Evolutionary conservation across 2,329 filamentous ascomycete species (phyloP).

Genomic region (Stagonosporopsis vannaccii): DNA sequence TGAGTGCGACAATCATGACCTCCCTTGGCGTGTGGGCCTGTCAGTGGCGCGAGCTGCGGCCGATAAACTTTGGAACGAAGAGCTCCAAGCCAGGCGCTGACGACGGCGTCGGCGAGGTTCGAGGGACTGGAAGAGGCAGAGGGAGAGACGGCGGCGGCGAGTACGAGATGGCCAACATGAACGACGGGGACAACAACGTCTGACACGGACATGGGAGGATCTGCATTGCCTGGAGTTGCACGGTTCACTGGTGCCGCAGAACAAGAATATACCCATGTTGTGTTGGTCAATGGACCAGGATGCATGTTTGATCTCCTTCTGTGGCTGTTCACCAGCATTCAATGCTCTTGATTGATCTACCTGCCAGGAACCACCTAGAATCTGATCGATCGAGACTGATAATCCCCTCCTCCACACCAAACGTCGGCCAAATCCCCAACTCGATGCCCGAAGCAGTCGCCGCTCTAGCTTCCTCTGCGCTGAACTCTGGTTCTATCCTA

Average conservation of each 20-base stretch:
- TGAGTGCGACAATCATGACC: constrained; percentile 69
- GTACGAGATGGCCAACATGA: constrained; percentile 59
- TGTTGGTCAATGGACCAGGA: neutral
- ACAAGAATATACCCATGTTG: constrained; percentile 25
- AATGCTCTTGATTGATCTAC: constrained; percentile 45
- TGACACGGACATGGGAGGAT: constrained; percentile 26
- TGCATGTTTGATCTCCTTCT: neutral
- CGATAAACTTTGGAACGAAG: constrained; percentile 77
- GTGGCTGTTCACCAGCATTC: constrained; percentile 38
- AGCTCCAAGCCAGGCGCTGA: constrained; percentile 55
- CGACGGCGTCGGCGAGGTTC: constrained; percentile 49
- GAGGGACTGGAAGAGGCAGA: constrained; percentile 50
- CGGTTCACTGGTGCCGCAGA: constrained; percentile 17
- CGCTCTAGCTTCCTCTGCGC: constrained; percentile 23
- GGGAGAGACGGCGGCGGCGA: constrained; percentile 56
- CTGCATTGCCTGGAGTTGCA: constrained; percentile 42
- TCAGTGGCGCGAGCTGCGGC: constrained; percentile 85
- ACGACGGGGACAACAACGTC: constrained; percentile 46
- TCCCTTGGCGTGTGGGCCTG: constrained; percentile 87
- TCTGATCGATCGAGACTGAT: constrained; percentile 39
- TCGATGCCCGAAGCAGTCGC: constrained; percentile 7
- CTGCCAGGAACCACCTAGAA: constrained; percentile 42
- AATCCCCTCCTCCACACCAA: constrained; percentile 40
- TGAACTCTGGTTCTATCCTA: constrained; percentile 21
- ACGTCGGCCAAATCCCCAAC: constrained; percentile 30